Evolutionary conservation across 2,329 filamentous ascomycete species (phyloP), one percentile per base, ranked within the genome.

Genomic region (Diaporthe sp.): DNA sequence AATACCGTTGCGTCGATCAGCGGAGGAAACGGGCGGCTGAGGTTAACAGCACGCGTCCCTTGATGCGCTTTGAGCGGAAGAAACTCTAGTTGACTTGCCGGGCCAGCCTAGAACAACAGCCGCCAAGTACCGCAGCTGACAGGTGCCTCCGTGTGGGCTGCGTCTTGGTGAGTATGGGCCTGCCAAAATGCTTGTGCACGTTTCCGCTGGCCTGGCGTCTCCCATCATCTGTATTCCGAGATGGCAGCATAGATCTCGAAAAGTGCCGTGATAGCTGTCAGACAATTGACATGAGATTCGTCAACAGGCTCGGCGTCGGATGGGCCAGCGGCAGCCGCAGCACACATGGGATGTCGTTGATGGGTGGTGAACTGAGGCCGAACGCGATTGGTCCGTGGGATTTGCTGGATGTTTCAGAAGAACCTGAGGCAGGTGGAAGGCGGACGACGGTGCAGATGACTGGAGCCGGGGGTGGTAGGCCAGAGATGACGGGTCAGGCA

Each of bases 391-490:
- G 72, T 15, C 57, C 31, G 60, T 68, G 28, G 49, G 39, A 61
- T 58, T 55, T 62, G 68, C 73, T 68, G 72, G 76, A 31, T 73
- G 76, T 77, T 77, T 77, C 76, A 77, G 76, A 75, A 75, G 73
- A 46, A 73, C 34, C 73, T 75, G 76, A 75, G 70, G 76, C 76
- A 77, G 65, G 58, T 53, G 58, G 73, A 61, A 73, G 61, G 28
- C 53, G 58, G 71, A 28, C 39, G 58, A 37, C 65, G 53, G 57
- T 74, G 72, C 72, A 42, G 53, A 57, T 17, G 44, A 49, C 62
- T 71, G 57, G 49, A 28, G 44, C 42, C 53, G 73, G 62, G 57
- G 57, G 60, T 62, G 39, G 53, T 13, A 71, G 42, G 51, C 44
- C 44, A 37, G 68, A 58, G 65, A 72, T 55, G 46, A 46, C 42